Conservation (phyloP, 768 basidiomycete genomes). For the Hortiboletus campestris region DNA sequence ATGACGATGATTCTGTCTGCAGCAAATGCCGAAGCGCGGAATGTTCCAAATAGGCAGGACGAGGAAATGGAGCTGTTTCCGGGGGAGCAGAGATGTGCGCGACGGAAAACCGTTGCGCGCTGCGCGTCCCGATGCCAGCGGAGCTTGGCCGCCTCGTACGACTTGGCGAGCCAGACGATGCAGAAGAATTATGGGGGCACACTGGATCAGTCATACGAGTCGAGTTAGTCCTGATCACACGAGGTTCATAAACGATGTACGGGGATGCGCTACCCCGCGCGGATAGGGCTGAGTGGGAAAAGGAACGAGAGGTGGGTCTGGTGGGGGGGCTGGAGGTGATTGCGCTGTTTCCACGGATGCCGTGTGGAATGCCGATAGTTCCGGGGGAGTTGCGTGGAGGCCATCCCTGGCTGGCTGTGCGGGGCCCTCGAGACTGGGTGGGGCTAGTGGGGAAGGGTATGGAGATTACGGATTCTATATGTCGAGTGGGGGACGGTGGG, state of each 20-base stretch:
- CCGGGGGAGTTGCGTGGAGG: slow-evolving; percentile 29
- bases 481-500: slow-evolving; percentile 48
- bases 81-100: slow-evolving; percentile 30
- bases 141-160: slow-evolving; percentile 49
- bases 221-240: slow-evolving; percentile 61
- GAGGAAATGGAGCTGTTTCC: slow-evolving; percentile 47
- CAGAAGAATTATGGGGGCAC: slow-evolving; percentile 38
- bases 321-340: slow-evolving; percentile 36
- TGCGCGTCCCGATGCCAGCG: slow-evolving; percentile 27
- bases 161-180: slow-evolving; percentile 42
- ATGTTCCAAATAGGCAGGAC: slow-evolving; percentile 74
- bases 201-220: slow-evolving; percentile 41
- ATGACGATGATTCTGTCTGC: slow-evolving; percentile 46
- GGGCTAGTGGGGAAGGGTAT: slow-evolving; percentile 48
- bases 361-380: slow-evolving; percentile 39
- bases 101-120: slow-evolving; percentile 25
- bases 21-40: slow-evolving; percentile 71
- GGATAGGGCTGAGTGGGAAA: slow-evolving; percentile 34
- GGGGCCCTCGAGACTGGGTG: slow-evolving; percentile 38
- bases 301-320: slow-evolving; percentile 45
- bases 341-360: slow-evolving; percentile 35
- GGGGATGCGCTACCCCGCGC: slow-evolving; percentile 33
- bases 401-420: slow-evolving; percentile 35
- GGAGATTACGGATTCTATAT: slow-evolving; percentile 65
- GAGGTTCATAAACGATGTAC: slow-evolving; percentile 53